Conservation (phyloP, 495 filamentous ascomycete species). For the Astrothelium macrocarpum region DNA sequence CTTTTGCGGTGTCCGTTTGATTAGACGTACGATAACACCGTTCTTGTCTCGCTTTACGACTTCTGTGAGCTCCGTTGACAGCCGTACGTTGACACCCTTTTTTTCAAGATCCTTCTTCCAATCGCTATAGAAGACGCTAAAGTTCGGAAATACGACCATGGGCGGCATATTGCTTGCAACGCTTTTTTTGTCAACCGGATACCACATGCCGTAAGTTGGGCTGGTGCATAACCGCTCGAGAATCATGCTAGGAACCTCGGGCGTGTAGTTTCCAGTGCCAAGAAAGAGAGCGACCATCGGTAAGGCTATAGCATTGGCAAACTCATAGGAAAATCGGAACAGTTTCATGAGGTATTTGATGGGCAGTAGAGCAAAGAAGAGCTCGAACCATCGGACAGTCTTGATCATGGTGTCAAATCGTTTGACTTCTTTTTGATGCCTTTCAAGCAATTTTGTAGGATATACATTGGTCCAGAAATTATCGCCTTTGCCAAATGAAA, state of each 20-base stretch:
- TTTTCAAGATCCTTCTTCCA: conserved; percentile 53
- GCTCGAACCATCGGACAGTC: conserved; percentile 58
- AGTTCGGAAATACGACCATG: conserved; percentile 75
- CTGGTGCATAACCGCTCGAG: conserved; percentile 67
- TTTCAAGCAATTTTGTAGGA: conserved; percentile 56
- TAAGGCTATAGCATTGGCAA: conserved; percentile 59
- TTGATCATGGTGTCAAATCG: conserved; percentile 57
- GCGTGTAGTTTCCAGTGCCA: conserved; percentile 59
- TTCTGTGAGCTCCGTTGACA: conserved; percentile 51
- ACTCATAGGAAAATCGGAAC: conserved; percentile 65
- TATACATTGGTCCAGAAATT: conserved; percentile 78
- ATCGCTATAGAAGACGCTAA: conserved; percentile 58
- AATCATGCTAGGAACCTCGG: conserved; percentile 64
- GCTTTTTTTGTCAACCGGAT: conserved; percentile 53
- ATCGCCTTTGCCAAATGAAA: conserved; percentile 69
- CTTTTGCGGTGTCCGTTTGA: conserved; percentile 30
- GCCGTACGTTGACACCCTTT: conserved; percentile 55
- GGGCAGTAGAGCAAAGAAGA: conserved; percentile 63
- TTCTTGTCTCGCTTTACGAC: conserved; percentile 48
- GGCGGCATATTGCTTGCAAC: conserved; percentile 58
- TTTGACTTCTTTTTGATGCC: conserved; percentile 54
- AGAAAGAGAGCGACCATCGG: conserved; percentile 73
- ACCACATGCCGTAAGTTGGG: conserved; percentile 71
- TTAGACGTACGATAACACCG: conserved; percentile 44
- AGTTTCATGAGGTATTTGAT: conserved; percentile 59